Percentiles rank a stretch among this genome's conserved stretches.
These are phyloP conservation scores for Mucor racemosus DNA, from an alignment of 371 early-diverging fungal genomes.

Conservation along the genomic window DNA sequence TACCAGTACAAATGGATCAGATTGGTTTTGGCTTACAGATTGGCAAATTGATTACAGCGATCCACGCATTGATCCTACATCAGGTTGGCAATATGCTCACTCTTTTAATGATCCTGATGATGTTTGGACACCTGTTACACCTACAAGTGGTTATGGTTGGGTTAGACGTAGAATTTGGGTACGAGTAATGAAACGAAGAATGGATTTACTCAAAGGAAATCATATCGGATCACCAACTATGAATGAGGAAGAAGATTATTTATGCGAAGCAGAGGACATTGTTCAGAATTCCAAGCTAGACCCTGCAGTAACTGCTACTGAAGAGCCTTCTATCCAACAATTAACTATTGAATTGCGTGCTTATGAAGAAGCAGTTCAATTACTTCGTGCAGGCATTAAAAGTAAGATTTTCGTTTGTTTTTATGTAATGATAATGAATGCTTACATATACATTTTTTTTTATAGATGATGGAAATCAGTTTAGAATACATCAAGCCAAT, in stretches of 20 bases:
- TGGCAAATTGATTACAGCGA: constrained; percentile 73
- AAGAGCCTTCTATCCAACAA: constrained; percentile 22
- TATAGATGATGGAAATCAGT: constrained; percentile 60
- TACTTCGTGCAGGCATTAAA: constrained; percentile 66
- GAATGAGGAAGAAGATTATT: constrained; percentile 25
- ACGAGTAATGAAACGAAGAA: constrained; percentile 69
- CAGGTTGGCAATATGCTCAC: constrained; percentile 72
- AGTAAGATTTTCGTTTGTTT: constrained; percentile 38
- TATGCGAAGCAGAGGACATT: constrained; percentile 37
- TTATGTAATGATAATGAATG: constrained; percentile 1
- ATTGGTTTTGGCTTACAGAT: constrained; percentile 84
- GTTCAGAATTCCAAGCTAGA: constrained; percentile 33
- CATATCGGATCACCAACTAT: constrained; percentile 22
- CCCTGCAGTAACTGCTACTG: constrained; percentile 10
- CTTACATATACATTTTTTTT: not conserved
- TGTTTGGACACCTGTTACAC: constrained; percentile 57
- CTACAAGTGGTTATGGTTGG: constrained; percentile 56
- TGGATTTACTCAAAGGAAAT: constrained; percentile 48
- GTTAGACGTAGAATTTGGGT: constrained; percentile 77
- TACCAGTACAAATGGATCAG: constrained; percentile 15
- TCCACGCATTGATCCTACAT: constrained; percentile 57
- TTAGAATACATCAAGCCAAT: constrained; percentile 58
- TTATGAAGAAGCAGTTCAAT: constrained; percentile 66
- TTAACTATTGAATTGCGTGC: constrained; percentile 48
- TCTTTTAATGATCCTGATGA: constrained; percentile 56